A percentile compares a stretch with the other conserved stretches of the same genome.
These are phyloP conservation scores for Scleroderma bovista DNA, from an alignment of 768 basidiomycete genomes.

Conservation along the genomic window DNA sequence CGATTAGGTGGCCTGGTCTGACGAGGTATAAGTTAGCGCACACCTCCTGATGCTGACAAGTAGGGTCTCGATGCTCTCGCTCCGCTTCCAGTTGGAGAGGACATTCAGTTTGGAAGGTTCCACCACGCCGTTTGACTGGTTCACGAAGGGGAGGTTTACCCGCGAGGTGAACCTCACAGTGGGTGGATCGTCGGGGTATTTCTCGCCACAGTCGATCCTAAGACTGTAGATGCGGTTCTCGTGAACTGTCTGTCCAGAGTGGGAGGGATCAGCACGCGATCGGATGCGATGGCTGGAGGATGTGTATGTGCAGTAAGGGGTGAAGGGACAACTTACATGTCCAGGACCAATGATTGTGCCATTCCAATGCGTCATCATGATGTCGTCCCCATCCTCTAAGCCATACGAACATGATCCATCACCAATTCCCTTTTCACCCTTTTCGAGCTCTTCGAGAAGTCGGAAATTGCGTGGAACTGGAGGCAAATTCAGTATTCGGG, in stretches of 20 bases:
- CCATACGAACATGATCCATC: constrained; percentile 98
- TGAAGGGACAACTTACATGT: constrained; percentile 61
- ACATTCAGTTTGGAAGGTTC: constrained; percentile 67
- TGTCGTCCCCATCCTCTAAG: constrained; percentile 91
- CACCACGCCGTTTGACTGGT: constrained; percentile 67
- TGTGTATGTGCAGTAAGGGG: constrained; percentile 2
- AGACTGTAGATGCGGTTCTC: constrained; percentile 98
- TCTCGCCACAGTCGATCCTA: constrained; percentile 76
- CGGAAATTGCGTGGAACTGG: constrained; percentile 95
- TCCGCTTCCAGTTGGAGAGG: constrained; percentile 69
- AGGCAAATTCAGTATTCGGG: background rate
- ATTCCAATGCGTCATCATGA: constrained; percentile 98
- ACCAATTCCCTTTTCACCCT: constrained; percentile 99
- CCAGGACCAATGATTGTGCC: constrained; percentile 99
- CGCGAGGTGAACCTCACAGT: constrained; percentile 79
- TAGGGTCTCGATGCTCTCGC: constrained; percentile 78
- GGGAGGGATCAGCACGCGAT: constrained; percentile 12
- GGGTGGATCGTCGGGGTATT: constrained; percentile 77
- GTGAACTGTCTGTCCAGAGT: constrained; percentile 73
- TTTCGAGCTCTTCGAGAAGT: constrained; percentile 96
- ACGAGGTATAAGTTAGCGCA: background rate
- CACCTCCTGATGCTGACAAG: constrained; percentile 92
- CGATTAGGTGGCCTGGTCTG: constrained; percentile 4
- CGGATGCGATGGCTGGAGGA: background rate
- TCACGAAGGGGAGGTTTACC: constrained; percentile 93